Evolutionary conservation across 208 protist species (phyloP).

Genomic region (Phytomonas francai): DNA sequence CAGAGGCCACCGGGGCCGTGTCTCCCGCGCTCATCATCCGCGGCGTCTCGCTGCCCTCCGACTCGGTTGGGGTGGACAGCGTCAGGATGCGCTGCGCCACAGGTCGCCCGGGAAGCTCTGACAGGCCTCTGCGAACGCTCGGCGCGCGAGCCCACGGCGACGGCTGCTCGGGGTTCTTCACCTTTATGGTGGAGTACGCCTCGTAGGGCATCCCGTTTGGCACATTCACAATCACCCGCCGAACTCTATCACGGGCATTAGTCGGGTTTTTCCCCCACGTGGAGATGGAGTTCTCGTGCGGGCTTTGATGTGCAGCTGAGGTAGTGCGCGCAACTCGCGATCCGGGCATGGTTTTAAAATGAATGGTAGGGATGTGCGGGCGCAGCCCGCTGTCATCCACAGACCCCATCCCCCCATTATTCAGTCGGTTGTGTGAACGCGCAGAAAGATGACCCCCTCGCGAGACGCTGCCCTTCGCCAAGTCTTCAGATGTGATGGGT

Average conservation of each 20-base stretch:
- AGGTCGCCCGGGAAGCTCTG: conserved; percentile 25
- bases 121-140: conserved; percentile 14
- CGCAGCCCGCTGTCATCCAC: conserved; percentile 8
- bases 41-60: neutral
- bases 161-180: conserved; percentile 45
- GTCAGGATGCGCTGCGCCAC: conserved; percentile 19
- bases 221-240: conserved; percentile 16
- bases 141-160: conserved; percentile 73
- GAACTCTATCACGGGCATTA: neutral
- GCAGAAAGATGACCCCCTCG: neutral
- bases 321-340: conserved; percentile 12
- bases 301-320: neutral
- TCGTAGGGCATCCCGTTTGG: conserved; percentile 32
- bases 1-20: neutral
- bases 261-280: neutral
- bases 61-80: neutral
- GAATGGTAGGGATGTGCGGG: conserved; percentile 24
- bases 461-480: neutral
- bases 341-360: conserved; percentile 29
- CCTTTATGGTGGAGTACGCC: conserved; percentile 43
- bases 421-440: neutral
- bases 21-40: conserved; percentile 7
- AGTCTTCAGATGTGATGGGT: conserved; percentile 13
- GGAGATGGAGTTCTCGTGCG: neutral
- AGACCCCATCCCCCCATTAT: neutral